Evolutionary conservation across 495 filamentous ascomycete genomes (phyloP).

Genomic region (Trichoderma parareesei): DNA sequence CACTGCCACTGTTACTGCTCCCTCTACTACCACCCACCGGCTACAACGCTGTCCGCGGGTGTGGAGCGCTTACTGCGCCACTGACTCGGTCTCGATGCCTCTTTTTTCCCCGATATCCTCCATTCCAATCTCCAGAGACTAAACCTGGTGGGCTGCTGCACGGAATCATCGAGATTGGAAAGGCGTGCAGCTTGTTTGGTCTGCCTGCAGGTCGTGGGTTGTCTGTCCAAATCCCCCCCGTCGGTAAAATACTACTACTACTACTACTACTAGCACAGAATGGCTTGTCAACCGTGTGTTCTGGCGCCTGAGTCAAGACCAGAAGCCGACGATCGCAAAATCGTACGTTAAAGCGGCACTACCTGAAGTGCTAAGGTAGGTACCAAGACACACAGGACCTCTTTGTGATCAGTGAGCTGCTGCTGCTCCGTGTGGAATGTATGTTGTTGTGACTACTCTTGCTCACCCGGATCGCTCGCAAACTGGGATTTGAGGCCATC

Average conservation of each 20-base stretch:
- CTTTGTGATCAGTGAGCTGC: no score
- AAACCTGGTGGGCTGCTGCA: neutral
- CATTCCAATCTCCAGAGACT: neutral
- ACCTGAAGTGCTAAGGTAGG: neutral
- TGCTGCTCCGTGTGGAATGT: no score
- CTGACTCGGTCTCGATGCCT: neutral
- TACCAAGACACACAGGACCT: no score
- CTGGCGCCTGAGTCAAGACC: neutral
- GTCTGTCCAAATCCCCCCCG: neutral
- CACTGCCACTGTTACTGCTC: no score
- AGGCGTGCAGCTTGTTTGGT: neutral
- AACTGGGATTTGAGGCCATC: neutral
- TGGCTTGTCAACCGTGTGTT: neutral
- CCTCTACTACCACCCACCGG: no score
- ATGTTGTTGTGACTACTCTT: no score
- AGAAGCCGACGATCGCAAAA: neutral
- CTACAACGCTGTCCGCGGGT: neutral
- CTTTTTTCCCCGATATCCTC: neutral
- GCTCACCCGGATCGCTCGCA: neutral
- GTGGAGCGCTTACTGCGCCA: conserved; percentile 5
- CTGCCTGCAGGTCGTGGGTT: neutral
- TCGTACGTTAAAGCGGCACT: conserved; percentile 4
- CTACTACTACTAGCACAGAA: neutral
- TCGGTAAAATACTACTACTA: neutral
- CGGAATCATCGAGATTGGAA: neutral